Evolutionary conservation across 805 yeast species (phyloP).

Genomic region (Metschnikowia continentalis): DNA sequence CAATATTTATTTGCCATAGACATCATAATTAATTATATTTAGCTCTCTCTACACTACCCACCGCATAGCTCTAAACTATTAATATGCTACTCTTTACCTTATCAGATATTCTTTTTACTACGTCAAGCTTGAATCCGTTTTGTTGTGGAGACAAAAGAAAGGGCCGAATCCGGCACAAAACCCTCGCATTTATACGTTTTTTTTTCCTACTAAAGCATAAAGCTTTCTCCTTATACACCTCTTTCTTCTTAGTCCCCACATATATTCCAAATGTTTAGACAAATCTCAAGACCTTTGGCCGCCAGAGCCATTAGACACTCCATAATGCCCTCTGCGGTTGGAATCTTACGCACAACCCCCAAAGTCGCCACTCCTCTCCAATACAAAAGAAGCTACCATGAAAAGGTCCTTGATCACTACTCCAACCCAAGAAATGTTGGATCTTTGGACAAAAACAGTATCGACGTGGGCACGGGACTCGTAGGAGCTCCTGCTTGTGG

Average conservation of each 20-base stretch:
- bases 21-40: too few species aligned
- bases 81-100: too few species aligned
- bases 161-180: conserved; percentile 4
- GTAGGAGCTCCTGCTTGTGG: conserved; percentile 99
- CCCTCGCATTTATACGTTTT: not conserved
- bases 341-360: conserved; percentile 9
- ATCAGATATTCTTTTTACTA: too few species aligned
- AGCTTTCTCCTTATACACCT: not conserved
- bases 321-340: conserved; percentile 6
- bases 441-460: conserved; percentile 70
- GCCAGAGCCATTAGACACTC: conserved; percentile 10
- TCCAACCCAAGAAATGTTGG: conserved; percentile 97
- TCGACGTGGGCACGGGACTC: conserved; percentile 89
- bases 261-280: conserved; percentile 14
- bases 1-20: too few species aligned
- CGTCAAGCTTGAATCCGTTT: too few species aligned
- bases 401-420: conserved; percentile 93
- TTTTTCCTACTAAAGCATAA: not conserved
- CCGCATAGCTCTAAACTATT: too few species aligned
- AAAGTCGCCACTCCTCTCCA: conserved; percentile 1
- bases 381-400: conserved; percentile 58
- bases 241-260: conserved; percentile 1
- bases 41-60: too few species aligned
- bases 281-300: conserved; percentile 12
- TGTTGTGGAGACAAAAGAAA: not conserved